Evolutionary conservation across 306 rosid genomes (phyloP).

Genomic region (Gastrolobium bilobum): DNA sequence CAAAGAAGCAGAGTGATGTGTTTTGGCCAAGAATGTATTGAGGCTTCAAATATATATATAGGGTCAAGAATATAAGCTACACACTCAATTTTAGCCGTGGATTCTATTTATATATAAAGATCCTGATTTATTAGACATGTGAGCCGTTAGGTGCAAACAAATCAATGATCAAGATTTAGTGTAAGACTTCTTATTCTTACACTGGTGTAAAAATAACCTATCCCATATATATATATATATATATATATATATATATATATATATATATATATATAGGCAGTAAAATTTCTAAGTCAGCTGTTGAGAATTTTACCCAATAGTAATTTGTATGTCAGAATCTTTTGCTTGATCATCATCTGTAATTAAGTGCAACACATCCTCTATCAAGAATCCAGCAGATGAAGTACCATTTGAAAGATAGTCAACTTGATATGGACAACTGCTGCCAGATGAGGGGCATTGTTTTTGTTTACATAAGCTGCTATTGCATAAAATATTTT

Average conservation of each 20-base stretch:
- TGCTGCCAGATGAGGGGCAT: slow-evolving; percentile 62
- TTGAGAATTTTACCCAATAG: slow-evolving; percentile 69
- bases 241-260: neutral
- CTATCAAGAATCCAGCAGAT: slow-evolving; percentile 73
- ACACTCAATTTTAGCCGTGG: no score
- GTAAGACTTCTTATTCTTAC: no score
- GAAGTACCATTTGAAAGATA: slow-evolving; percentile 75
- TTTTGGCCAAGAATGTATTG: neutral
- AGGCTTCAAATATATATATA: slow-evolving; percentile 1
- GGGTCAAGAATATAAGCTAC: no score
- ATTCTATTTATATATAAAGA: no score
- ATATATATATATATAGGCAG: neutral
- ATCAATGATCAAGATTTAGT: no score
- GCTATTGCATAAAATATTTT: slow-evolving; percentile 66
- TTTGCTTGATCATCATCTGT: slow-evolving; percentile 62
- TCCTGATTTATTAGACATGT: no score
- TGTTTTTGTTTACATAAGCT: slow-evolving; percentile 52
- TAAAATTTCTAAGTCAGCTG: neutral
- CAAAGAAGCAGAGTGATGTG: neutral
- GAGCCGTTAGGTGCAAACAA: no score
- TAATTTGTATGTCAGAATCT: slow-evolving; percentile 59
- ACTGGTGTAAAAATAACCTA: no score
- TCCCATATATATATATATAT: no score
- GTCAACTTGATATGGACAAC: slow-evolving; percentile 60
- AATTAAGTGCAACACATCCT: slow-evolving; percentile 79